Conservation (phyloP, 257 asterid genomes). For the Echium plantagineum region DNA sequence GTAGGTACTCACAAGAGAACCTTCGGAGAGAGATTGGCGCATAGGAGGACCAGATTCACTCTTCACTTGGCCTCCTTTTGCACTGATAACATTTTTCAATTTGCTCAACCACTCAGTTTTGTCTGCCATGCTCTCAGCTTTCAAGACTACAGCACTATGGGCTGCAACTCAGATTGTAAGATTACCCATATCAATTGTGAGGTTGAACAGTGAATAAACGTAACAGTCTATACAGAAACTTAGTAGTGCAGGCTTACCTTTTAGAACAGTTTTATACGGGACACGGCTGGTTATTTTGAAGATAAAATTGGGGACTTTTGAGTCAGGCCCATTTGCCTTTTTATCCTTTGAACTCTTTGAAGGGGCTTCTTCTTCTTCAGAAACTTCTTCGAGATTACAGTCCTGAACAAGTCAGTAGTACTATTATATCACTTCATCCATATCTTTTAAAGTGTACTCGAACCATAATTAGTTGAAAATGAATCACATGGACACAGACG, state of each 20-base stretch:
- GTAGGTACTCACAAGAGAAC: constrained; percentile 67
- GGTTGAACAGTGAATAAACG: not conserved
- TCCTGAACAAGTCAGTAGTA: constrained; percentile 37
- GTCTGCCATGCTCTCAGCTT: constrained; percentile 71
- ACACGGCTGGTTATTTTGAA: constrained; percentile 81
- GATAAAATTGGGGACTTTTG: constrained; percentile 61
- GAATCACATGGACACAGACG: not conserved
- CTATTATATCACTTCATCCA: not conserved
- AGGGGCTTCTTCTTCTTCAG: constrained; percentile 81
- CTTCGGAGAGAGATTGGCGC: constrained; percentile 80
- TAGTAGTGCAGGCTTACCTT: constrained; percentile 27
- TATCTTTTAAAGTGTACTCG: not conserved
- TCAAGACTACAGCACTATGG: constrained; percentile 69
- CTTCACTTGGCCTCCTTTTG: constrained; percentile 88
- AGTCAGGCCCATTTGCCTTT: constrained; percentile 81
- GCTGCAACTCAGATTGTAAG: constrained; percentile 36
- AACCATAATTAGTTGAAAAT: not conserved
- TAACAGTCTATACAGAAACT: not conserved
- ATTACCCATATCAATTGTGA: constrained; percentile 4
- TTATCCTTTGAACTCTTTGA: constrained; percentile 86
- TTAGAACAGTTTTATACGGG: constrained; percentile 87
- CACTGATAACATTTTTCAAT: constrained; percentile 58
- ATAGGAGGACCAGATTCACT: constrained; percentile 51
- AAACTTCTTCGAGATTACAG: constrained; percentile 82
- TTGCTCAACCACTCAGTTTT: constrained; percentile 71